Evolutionary conservation across 108 stramenopile genomes (phyloP).

Genomic region (Nannochloropsis gaditana): DNA sequence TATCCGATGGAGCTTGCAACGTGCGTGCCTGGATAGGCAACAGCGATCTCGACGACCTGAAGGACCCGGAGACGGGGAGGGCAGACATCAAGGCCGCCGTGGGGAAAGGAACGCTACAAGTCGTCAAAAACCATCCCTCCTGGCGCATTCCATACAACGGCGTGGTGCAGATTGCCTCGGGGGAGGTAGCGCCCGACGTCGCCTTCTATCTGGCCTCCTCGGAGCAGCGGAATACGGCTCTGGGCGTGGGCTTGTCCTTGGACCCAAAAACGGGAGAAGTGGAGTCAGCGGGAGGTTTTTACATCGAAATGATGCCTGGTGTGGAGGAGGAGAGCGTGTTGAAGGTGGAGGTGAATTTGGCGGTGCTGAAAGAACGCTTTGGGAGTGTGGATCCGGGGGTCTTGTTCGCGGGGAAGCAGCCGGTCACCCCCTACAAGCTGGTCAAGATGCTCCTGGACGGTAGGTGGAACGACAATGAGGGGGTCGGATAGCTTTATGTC

Average conservation of each 20-base stretch:
- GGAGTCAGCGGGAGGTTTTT: not conserved
- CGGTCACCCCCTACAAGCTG: not conserved
- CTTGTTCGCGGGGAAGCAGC: conserved; percentile 23
- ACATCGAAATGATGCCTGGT: conserved; percentile 12
- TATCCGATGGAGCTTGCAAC: conserved; percentile 37
- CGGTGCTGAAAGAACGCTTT: conserved; percentile 5
- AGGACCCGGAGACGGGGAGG: not conserved
- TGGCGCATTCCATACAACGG: conserved; percentile 38
- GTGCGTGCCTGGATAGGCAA: conserved; percentile 41
- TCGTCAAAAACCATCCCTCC: conserved; percentile 45
- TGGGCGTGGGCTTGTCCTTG: conserved; percentile 40
- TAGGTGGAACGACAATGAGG: not conserved
- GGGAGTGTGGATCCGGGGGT: not conserved
- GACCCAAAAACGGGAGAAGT: not conserved
- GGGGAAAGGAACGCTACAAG: conserved; percentile 17
- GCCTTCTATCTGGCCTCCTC: conserved; percentile 35
- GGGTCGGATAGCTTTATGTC: not conserved
- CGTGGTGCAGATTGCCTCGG: conserved; percentile 32
- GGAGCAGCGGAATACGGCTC: conserved; percentile 38
- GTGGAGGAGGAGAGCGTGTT: not conserved
- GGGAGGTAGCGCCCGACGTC: conserved; percentile 43
- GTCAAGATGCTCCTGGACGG: conserved; percentile 17
- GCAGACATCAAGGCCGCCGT: not conserved
- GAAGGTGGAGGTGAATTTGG: conserved; percentile 8
- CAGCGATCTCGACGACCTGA: conserved; percentile 28